Evolutionary conservation across 164 flowering plant species (phyloP), one percentile per base, ranked within the genome.

Genomic region (Protea cynaroides): DNA sequence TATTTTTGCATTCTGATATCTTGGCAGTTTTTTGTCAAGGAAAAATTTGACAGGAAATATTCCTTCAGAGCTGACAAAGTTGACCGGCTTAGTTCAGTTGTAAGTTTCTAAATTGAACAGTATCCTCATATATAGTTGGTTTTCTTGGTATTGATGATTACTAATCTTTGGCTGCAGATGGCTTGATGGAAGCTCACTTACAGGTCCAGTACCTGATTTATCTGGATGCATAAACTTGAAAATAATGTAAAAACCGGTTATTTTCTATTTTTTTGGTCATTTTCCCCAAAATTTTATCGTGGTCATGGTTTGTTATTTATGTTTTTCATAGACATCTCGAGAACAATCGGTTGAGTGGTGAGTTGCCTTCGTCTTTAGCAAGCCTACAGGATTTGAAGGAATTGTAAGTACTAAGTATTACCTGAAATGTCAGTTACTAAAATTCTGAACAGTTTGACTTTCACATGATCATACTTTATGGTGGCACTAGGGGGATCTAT

Each of bases 171-270:
- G 14, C 72, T 80, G 71, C 82, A 95, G 99, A 67, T 84, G 92
- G 93, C 97, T 95, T 67, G 89, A 88, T 75, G 88, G 86, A 23
- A 95, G 92, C 74, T 82, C 83, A 49, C 73, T 95, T 63, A 80
- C 71, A 64, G 99, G 97, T 71, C 66, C 87, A 34, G 82, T 95
- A 72, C 97, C 99, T 62, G 99, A 95, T 81, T 92, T 95, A 67
- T 71, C 79, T 69, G 89, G 85, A 59, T 88, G 90, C 70, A 38
- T 68, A 25, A 71, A 80, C 75, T 78, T 95, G 79, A 68, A 72
- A 70, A 86, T 79, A 66, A 84, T 95, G 99, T 92, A 82, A 77
- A 37, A 1, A 44, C n/a, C 37, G 21, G 2, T 36, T n/a, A 24
- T 59, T 65, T 58, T 3, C 1, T 21, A 8, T 25, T 49, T 12